These are phyloP conservation scores for Syncephalastrum sp. DNA, from an alignment of 371 early-diverging fungal species.

Conservation along the genomic window DNA sequence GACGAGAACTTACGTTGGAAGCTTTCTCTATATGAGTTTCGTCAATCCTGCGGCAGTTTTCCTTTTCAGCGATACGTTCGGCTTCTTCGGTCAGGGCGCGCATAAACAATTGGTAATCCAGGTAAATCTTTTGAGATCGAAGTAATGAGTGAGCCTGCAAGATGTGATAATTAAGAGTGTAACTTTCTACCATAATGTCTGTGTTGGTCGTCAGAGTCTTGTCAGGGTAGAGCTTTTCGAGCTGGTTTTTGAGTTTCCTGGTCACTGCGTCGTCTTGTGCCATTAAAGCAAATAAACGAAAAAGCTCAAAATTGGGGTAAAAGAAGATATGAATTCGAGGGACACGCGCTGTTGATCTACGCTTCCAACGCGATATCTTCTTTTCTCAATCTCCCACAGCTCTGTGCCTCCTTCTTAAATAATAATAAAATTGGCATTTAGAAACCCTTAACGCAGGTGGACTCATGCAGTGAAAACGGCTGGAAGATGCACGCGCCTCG, in stretches of 20 bases:
- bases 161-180: neutral
- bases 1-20: slow-evolving; percentile 7
- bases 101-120: slow-evolving; percentile 21
- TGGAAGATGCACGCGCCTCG: no score
- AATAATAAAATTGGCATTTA: no score
- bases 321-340: no score
- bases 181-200: neutral
- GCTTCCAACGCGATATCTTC: no score
- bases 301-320: no score
- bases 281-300: no score
- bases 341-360: no score
- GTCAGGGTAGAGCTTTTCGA: neutral
- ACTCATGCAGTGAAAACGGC: no score
- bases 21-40: slow-evolving; percentile 10
- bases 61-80: slow-evolving; percentile 5
- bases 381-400: no score
- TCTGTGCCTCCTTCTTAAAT: no score
- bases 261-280: neutral
- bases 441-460: no score
- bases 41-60: slow-evolving; percentile 7
- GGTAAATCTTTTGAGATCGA: slow-evolving; percentile 13
- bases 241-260: neutral
- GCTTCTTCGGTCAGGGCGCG: slow-evolving; percentile 18
- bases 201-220: neutral
- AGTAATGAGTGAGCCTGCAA: neutral